These are phyloP conservation scores for Drechmeria coniospora DNA, from an alignment of 2,329 filamentous ascomycete genomes.

Conservation along the genomic window DNA sequence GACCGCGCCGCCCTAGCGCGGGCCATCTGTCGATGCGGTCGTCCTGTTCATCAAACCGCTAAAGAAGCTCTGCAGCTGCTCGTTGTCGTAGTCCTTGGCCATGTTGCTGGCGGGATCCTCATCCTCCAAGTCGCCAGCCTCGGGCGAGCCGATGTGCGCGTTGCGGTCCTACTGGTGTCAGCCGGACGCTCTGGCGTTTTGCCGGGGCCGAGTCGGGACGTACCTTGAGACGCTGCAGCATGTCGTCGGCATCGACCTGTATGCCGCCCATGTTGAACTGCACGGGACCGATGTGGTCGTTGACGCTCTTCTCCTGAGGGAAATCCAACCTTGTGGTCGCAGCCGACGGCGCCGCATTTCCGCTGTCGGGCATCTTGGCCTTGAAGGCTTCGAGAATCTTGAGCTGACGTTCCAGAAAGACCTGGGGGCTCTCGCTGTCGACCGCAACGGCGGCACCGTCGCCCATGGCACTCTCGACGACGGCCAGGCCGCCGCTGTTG, in stretches of 20 bases:
- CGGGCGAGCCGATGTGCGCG: slow-evolving; percentile 31
- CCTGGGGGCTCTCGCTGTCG: slow-evolving; percentile 49
- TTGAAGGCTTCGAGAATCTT: slow-evolving; percentile 53
- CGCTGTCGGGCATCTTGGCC: slow-evolving; percentile 37
- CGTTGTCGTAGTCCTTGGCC: slow-evolving; percentile 31
- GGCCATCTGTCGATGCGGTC: slow-evolving; percentile 10
- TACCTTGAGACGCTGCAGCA: slow-evolving; percentile 76
- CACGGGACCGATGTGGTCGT: slow-evolving; percentile 81
- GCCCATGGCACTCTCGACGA: slow-evolving; percentile 24
- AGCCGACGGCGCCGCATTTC: slow-evolving; percentile 10
- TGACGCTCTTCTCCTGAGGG: slow-evolving; percentile 32
- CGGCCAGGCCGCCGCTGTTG: slow-evolving; percentile 38
- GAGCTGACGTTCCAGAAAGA: slow-evolving; percentile 61
- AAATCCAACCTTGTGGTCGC: slow-evolving; percentile 15
- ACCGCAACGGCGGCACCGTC: slow-evolving; percentile 18
- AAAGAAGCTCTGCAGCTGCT: slow-evolving; percentile 45
- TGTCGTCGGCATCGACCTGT: slow-evolving; percentile 86
- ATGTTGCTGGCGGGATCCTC: slow-evolving; percentile 25
- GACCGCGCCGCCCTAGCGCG: slow-evolving; percentile 5
- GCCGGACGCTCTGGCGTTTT: not conserved
- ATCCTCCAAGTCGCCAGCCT: slow-evolving; percentile 22
- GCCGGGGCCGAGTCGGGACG: slow-evolving; percentile 3
- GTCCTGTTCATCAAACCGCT: slow-evolving; percentile 43
- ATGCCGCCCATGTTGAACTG: slow-evolving; percentile 98
- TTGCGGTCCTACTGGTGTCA: slow-evolving; percentile 36